phyloP scores from a whole-genome alignment of 805 yeast species.

The Kodamaea sagamina region DNA sequence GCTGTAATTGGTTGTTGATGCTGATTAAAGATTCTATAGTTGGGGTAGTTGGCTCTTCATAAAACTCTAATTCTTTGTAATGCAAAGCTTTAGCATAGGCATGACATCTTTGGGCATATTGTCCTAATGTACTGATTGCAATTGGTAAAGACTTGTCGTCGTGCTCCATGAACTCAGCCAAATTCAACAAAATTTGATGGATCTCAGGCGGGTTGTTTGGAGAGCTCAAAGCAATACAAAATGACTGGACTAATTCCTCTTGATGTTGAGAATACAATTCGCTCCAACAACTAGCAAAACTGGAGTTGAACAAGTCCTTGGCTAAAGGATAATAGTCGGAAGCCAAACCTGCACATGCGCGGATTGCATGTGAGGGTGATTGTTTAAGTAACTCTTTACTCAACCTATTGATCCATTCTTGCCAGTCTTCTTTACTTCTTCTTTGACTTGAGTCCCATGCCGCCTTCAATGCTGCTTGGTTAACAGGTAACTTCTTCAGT shows the following conservation, averaged over 20 bases:
- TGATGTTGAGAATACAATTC: slow-evolving; percentile 87
- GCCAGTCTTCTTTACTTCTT: slow-evolving; percentile 95
- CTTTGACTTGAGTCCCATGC: slow-evolving; percentile 93
- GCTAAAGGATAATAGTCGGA: slow-evolving; percentile 86
- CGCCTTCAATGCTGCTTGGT: slow-evolving; percentile 62
- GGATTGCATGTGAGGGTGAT: slow-evolving; percentile 89
- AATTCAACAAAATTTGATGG: slow-evolving; percentile 80
- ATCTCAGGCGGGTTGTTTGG: slow-evolving; percentile 95
- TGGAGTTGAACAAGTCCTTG: slow-evolving; percentile 86
- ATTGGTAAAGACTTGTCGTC: slow-evolving; percentile 94
- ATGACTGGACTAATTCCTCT: slow-evolving; percentile 81
- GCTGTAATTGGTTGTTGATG: slow-evolving; percentile 92
- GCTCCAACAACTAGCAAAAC: slow-evolving; percentile 95
- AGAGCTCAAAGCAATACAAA: slow-evolving; percentile 84
- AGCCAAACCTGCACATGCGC: slow-evolving; percentile 91
- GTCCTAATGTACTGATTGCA: slow-evolving; percentile 85
- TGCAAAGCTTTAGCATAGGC: slow-evolving; percentile 97
- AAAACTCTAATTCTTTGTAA: slow-evolving; percentile 91
- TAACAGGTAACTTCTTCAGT: slow-evolving; percentile 71
- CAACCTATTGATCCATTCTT: slow-evolving; percentile 90
- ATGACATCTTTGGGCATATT: slow-evolving; percentile 91
- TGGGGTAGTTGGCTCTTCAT: slow-evolving; percentile 88
- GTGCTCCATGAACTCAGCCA: slow-evolving; percentile 97
- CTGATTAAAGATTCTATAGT: slow-evolving; percentile 90
- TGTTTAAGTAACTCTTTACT: slow-evolving; percentile 85